Evolutionary conservation across 805 yeast species (phyloP), one percentile per base, ranked within the genome.

Genomic region (Metschnikowia similis): DNA sequence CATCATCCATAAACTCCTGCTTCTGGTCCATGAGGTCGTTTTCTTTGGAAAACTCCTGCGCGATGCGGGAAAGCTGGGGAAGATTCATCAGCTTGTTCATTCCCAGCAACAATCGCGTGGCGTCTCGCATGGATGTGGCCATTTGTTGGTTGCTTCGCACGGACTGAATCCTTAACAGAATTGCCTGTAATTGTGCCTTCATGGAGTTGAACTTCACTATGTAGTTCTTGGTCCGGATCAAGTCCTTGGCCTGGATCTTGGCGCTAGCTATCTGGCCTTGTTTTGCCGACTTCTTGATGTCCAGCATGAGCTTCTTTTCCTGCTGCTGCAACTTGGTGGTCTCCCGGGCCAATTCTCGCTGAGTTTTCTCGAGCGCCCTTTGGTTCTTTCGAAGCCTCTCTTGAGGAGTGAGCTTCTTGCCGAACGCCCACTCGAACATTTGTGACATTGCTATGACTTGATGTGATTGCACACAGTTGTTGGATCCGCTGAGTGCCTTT

Each of bases 1-100:
- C 95, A 65, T 94, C 99, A 65, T 94, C 99, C 87, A 94, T 94
- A 82, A 95, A 89, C 66, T 95, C 99, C 67, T 95, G 98, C 62
- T 96, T 85, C 71, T 94, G 99, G 67, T 92, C 97, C 98, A 94
- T 94, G 59, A 95, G 73, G 64, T 95, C 99, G 67, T 87, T 89
- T 63, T 92, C 96, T 61, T 82, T 83, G 62, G 94, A 96, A 67
- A 94, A 94, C 61, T 94, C 98, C 87, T 89, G 91, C 2, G 97
- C 89, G 17, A 94, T 94, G 53, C 85, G 80, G 50, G 89, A 85
- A 53, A 94, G 72, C 58, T 88, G 95, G 1, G 96, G 97, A 54
- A 94, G 70, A 63, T 95, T 94, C 95, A 94, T 87, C 50, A 82
- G 82, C 60, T 84, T 75, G 66, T 94, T 94, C 95, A 94, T 87